These are phyloP conservation scores for Lichtheimia corymbifera DNA, from an alignment of 371 early-diverging fungal genomes.

Conservation along the genomic window DNA sequence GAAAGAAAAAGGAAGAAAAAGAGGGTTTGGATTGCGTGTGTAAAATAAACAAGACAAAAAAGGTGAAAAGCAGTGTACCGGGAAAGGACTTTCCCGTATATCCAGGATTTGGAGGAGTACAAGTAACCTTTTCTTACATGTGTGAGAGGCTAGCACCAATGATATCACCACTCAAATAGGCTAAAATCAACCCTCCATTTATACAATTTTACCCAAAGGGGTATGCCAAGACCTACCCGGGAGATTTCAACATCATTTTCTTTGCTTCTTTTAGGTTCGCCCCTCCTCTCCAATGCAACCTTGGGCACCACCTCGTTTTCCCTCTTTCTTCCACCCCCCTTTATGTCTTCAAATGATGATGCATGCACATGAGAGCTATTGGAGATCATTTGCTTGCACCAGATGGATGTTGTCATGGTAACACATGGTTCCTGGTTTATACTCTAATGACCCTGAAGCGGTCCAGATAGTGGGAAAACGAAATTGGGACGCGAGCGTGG, in stretches of 20 bases:
- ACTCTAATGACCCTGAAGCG: too few species aligned
- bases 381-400: too few species aligned
- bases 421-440: too few species aligned
- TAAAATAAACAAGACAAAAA: conserved; percentile 7
- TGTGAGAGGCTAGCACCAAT: neutral
- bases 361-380: too few species aligned
- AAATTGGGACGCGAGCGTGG: too few species aligned
- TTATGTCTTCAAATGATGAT: too few species aligned
- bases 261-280: neutral
- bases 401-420: too few species aligned
- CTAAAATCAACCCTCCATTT: conserved; percentile 14
- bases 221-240: conserved; percentile 27
- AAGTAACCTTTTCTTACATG: neutral
- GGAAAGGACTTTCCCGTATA: conserved; percentile 23
- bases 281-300: too few species aligned
- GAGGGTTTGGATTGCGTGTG: neutral
- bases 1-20: neutral
- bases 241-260: conserved; percentile 6
- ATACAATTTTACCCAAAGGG: conserved; percentile 26
- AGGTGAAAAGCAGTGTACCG: conserved; percentile 8
- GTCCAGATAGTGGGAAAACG: too few species aligned
- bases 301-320: too few species aligned
- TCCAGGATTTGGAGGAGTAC: conserved; percentile 4
- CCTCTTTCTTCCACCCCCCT: too few species aligned
- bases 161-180: neutral